Evolutionary conservation across 306 rosid genomes (phyloP).

Genomic region (Vigna hirtella): DNA sequence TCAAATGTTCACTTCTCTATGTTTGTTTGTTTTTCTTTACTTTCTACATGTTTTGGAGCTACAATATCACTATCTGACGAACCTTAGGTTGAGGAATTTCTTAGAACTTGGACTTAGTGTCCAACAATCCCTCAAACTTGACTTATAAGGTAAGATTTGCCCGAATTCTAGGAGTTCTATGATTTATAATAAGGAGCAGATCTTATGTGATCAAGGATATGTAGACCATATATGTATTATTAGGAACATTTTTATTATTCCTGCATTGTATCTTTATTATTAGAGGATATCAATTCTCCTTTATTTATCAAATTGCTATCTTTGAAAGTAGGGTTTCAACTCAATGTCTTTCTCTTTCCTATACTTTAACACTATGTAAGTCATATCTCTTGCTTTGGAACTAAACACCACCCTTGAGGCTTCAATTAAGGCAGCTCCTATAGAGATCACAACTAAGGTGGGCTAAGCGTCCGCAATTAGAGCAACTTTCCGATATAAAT

Average conservation of each 20-base stretch:
- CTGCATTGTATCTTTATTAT: too few species aligned
- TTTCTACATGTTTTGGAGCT: conserved; percentile 10
- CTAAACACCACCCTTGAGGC: neutral
- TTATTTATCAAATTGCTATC: too few species aligned
- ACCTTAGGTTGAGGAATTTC: conserved; percentile 30
- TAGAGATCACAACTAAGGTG: neutral
- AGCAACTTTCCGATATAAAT: neutral
- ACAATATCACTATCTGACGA: conserved; percentile 15
- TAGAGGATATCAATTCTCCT: too few species aligned
- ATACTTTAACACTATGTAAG: neutral
- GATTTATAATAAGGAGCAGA: too few species aligned
- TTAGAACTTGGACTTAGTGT: neutral
- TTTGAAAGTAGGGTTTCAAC: too few species aligned
- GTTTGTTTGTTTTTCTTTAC: neutral
- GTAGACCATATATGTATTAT: too few species aligned
- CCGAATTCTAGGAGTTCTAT: neutral
- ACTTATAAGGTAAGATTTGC: neutral
- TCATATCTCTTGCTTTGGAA: neutral
- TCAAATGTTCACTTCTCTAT: conserved; percentile 17
- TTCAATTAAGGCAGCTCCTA: neutral
- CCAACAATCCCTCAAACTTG: neutral
- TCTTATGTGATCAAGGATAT: too few species aligned
- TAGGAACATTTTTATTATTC: too few species aligned
- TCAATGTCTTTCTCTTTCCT: too few species aligned
- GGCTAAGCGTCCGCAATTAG: neutral